These are phyloP conservation scores for Apiospora aurea DNA, from an alignment of 2,329 filamentous ascomycete species.

Conservation along the genomic window DNA sequence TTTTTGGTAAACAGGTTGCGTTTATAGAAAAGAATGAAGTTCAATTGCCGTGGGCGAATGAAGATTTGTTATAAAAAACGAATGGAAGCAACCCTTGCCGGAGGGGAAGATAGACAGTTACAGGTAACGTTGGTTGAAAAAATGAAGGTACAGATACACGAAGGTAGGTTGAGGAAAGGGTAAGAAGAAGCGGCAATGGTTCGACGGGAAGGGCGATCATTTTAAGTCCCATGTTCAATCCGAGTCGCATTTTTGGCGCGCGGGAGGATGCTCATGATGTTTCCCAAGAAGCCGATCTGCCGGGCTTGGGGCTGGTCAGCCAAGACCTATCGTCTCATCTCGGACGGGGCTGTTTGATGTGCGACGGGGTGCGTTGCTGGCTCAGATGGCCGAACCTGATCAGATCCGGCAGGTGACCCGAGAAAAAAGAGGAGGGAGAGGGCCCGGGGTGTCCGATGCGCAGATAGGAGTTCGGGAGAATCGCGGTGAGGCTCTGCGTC, in stretches of 20 bases:
- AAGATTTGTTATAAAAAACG: slow-evolving; percentile 22
- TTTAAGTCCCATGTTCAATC: neutral
- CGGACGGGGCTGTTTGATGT: slow-evolving; percentile 15
- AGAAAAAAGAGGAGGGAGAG: neutral
- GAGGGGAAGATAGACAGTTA: slow-evolving; percentile 25
- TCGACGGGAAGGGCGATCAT: neutral
- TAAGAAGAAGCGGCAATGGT: slow-evolving; percentile 21
- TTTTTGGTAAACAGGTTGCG: neutral
- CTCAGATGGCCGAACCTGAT: neutral
- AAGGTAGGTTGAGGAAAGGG: slow-evolving; percentile 20
- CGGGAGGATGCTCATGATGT: neutral
- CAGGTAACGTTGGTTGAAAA: slow-evolving; percentile 23
- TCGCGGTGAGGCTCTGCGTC: slow-evolving; percentile 8
- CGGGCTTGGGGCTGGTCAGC: neutral
- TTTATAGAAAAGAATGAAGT: neutral
- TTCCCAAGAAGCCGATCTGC: neutral
- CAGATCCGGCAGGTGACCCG: slow-evolving; percentile 18
- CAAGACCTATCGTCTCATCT: slow-evolving; percentile 15
- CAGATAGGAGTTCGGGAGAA: neutral
- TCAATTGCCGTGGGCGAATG: slow-evolving; percentile 16
- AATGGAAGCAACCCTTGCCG: slow-evolving; percentile 29
- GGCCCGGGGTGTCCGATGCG: neutral
- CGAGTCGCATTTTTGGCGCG: neutral
- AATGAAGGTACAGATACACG: slow-evolving; percentile 19
- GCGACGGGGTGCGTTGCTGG: slow-evolving; percentile 10